Percentiles rank a stretch among this genome's conserved stretches.
Evolutionary conservation across 768 basidiomycete genomes (phyloP).

Genomic region (Phlegmacium glaucopus): DNA sequence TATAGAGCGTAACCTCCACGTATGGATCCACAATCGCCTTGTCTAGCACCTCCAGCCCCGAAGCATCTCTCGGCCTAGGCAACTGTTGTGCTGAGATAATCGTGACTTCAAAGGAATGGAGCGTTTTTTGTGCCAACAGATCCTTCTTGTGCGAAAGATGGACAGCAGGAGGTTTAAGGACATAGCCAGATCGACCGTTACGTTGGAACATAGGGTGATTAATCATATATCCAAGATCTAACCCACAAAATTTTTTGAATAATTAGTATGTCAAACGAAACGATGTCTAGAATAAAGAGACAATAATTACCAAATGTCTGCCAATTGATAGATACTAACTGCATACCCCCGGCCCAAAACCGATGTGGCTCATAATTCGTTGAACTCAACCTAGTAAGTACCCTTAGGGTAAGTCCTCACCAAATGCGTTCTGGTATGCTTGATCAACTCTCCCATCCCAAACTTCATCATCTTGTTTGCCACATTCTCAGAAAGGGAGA

Average conservation of each 20-base stretch:
- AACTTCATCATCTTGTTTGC: conserved; percentile 74
- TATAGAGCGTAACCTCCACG: conserved; percentile 63
- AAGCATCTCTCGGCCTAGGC: conserved; percentile 69
- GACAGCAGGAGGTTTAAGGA: conserved; percentile 83
- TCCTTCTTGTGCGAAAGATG: conserved; percentile 55
- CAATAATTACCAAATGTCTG: conserved; percentile 90
- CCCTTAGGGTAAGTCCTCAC: conserved; percentile 90
- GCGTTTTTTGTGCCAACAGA: conserved; percentile 50
- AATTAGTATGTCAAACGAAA: not conserved
- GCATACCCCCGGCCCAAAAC: conserved; percentile 88
- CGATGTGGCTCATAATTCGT: conserved; percentile 90
- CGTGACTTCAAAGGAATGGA: conserved; percentile 62
- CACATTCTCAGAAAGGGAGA: conserved; percentile 86
- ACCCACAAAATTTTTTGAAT: not conserved
- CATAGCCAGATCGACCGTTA: conserved; percentile 87
- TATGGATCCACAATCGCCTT: conserved; percentile 60
- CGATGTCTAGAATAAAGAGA: not conserved
- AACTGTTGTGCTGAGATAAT: conserved; percentile 75
- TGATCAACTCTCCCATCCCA: conserved; percentile 71
- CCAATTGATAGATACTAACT: conserved; percentile 95
- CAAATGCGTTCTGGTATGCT: conserved; percentile 85
- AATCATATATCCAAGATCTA: conserved; percentile 88
- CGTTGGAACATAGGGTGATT: conserved; percentile 96
- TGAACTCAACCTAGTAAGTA: conserved; percentile 70
- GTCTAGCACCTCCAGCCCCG: conserved; percentile 61